Base-by-base conservation (phyloP, 306 rosid genomes). In the Oxytropis ochrocephala region DNA sequence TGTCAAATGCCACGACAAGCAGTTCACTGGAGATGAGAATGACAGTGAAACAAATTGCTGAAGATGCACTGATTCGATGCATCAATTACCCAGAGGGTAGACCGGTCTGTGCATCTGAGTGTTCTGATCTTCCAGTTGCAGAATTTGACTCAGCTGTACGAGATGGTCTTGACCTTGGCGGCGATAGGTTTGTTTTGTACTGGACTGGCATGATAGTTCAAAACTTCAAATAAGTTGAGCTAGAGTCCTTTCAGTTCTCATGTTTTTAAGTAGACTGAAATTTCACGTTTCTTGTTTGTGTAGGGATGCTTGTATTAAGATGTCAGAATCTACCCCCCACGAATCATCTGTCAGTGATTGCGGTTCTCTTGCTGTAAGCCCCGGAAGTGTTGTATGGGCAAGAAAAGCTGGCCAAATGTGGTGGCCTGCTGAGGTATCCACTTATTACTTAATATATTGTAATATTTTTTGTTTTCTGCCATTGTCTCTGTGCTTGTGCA, bases 381-480 rank as follows among this genome's bases (percentile, higher is more conserved):
- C 83, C 18, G 89, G 88, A 80, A 84, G 67, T 55, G 79, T 77
- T 56, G 85, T 82, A 35, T 82, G 86, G 89, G 88, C 88, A 12
- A 81, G 75, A 73, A 71, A 81, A 42, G 38, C 29, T 62, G 50
- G 61, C 60, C 64, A 75, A 75, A 47, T 59, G 14, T 82, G 86
- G 89, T 87, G 92, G 92, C 86, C 92, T 59, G 86, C 87, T 33
- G 89, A 87, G 84, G 92, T 87, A 79, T 68, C 53, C 53, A 27
- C 64, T 41, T 43, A 53, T 18, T 30, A 27, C 64, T 41, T 48
- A 53, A 27, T 19, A 53, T 36, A 18, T 5, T 54, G 19, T 56
- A 21, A 61, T 59, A 8, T 42, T 52, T 39, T 8, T 36, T 8
- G 67, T 16, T 73, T 58, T 64, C 32, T 62, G 11, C 9, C 5